These are phyloP conservation scores for Pseudocercospora vitis DNA, from an alignment of 2,329 filamentous ascomycete species.

Conservation along the genomic window DNA sequence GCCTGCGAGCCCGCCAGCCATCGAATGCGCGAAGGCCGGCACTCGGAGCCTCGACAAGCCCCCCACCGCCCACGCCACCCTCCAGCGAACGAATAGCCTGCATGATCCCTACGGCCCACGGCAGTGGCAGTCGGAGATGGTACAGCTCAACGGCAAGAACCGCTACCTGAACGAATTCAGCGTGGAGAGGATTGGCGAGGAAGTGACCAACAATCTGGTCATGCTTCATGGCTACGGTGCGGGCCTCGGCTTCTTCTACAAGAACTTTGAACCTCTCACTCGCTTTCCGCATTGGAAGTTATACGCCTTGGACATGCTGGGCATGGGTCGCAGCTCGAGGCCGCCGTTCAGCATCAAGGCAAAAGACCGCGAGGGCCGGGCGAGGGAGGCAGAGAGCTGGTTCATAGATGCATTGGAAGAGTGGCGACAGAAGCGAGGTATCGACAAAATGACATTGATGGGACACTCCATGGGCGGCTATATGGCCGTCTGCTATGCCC, in stretches of 20 bases:
- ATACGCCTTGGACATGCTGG: constrained; percentile 90
- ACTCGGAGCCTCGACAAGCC: constrained; percentile 40
- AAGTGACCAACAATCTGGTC: constrained; percentile 80
- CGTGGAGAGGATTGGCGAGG: constrained; percentile 77
- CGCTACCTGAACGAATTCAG: constrained; percentile 90
- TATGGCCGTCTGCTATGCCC: constrained; percentile 87
- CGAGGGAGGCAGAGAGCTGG: constrained; percentile 87
- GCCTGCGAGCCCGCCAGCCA: constrained; percentile 56
- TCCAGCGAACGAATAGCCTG: constrained; percentile 43
- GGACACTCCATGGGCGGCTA: constrained; percentile 95
- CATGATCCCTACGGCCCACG: constrained; percentile 73
- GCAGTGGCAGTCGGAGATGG: constrained; percentile 81
- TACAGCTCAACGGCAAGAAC: constrained; percentile 80
- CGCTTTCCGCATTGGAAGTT: constrained; percentile 79
- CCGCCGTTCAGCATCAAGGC: constrained; percentile 80
- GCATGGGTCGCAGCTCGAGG: constrained; percentile 86
- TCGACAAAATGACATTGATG: constrained; percentile 89
- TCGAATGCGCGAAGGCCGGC: constrained; percentile 40
- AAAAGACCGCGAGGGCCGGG: constrained; percentile 76
- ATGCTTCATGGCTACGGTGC: constrained; percentile 97
- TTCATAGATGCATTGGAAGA: constrained; percentile 96
- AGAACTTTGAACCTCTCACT: constrained; percentile 89
- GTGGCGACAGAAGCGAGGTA: constrained; percentile 83
- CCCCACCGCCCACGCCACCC: constrained; percentile 41
- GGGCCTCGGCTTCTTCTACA: constrained; percentile 95